These are phyloP conservation scores for Alternaria metachromatica DNA, from an alignment of 2,329 filamentous ascomycete species.

Conservation along the genomic window DNA sequence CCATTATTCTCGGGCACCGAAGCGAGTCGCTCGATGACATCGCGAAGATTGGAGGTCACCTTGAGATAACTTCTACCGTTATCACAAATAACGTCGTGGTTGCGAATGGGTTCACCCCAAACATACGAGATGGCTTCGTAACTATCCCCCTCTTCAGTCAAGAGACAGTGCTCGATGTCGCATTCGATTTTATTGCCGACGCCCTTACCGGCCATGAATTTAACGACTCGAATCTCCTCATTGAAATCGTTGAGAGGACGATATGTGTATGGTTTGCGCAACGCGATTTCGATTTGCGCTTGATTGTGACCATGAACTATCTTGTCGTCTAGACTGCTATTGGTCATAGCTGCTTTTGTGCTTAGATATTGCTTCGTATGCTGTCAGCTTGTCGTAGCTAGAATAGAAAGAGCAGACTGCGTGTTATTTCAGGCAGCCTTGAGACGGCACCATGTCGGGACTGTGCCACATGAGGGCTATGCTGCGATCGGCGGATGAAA, in stretches of 20 bases:
- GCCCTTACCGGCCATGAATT: background rate
- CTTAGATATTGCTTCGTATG: fast-evolving
- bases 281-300: background rate
- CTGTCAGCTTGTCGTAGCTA: background rate
- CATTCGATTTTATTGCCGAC: background rate
- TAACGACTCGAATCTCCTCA: background rate
- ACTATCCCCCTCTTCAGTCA: background rate
- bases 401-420: background rate
- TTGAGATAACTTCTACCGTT: background rate
- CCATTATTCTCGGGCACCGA: background rate
- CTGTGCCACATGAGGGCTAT: background rate
- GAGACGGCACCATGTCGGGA: background rate
- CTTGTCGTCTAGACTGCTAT: background rate
- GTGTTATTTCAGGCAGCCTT: background rate
- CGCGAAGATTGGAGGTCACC: background rate
- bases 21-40: background rate
- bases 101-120: background rate
- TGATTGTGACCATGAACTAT: fast-evolving
- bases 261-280: background rate
- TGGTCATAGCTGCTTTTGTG: background rate
- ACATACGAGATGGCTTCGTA: background rate
- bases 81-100: background rate
- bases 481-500: background rate
- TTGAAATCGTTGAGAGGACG: background rate
- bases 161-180: background rate